Evolutionary conservation across 2,329 filamentous ascomycete genomes (phyloP), one percentile per base, ranked within the genome.

Genomic region (Penicillium sp.): DNA sequence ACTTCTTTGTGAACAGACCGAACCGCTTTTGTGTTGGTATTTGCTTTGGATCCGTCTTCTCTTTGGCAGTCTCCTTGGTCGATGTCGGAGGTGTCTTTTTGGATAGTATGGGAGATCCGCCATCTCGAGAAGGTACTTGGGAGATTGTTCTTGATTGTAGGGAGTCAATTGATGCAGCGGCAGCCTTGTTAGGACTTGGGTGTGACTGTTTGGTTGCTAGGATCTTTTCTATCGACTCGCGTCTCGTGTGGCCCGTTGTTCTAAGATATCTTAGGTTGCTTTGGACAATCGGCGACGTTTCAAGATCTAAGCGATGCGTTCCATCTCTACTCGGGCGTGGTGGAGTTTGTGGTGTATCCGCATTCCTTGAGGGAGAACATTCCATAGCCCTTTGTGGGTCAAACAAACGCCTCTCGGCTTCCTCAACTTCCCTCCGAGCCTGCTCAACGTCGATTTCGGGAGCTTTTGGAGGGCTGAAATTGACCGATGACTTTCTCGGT

Each of bases 1-100:
- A 86, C 55, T 86, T 87, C 63, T 89, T 85, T 9, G 87, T 81
- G 67, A 96, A 96, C 53, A 96, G 82, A 1, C 89, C 88, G 71
- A 96, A 94, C 2, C 89, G 84, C 81, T 86, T 57, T 79, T 85
- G 41, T 77, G 76, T 70, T 35, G 52, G 60, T 9, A 67, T 54
- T 42, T 61, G 68, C 10, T 73, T 72, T 4, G 68, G 38, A 50
- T 72, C 72, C 15, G 72, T 66, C 19, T 65, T 62, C 39, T 75
- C 59, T 49, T 60, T 66, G 1, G 62, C 54, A 5, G 60, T 58
- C 43, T 68, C 65, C 43, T 66, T 74, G 33, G 68, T 70, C 38
- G 71, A 60, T 77, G 66, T 83, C 77, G 62, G 69, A 13, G 70
- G 65, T 6, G 68, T 62, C 45, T 71, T 72, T 3, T 72, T 61